These are phyloP conservation scores for Coemansia sp. DNA, from an alignment of 192 early-diverging fungal genomes.

Conservation along the genomic window DNA sequence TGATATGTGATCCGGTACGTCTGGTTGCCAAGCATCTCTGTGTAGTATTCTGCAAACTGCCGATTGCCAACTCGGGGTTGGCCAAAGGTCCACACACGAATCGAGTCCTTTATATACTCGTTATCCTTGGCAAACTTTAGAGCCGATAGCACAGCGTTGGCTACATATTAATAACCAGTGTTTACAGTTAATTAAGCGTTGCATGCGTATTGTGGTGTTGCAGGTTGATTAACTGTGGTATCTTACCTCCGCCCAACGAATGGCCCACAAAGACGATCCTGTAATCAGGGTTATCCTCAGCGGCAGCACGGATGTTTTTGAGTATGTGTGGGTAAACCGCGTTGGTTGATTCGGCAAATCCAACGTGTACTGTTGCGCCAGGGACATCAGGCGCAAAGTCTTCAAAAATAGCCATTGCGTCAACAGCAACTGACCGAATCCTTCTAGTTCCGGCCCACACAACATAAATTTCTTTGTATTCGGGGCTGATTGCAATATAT, in stretches of 20 bases:
- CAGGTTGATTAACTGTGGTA: background rate
- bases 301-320: slow-evolving; percentile 41
- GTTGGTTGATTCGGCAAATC: slow-evolving; percentile 40
- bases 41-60: slow-evolving; percentile 49
- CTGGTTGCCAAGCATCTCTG: slow-evolving; percentile 42
- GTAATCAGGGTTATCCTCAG: slow-evolving; percentile 28
- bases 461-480: slow-evolving; percentile 49
- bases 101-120: slow-evolving; percentile 23
- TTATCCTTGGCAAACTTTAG: slow-evolving; percentile 46
- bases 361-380: slow-evolving; percentile 36
- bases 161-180: slow-evolving; percentile 13
- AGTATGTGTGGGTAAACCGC: slow-evolving; percentile 38
- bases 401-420: slow-evolving; percentile 33
- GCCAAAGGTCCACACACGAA: slow-evolving; percentile 56
- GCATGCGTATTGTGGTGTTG: background rate
- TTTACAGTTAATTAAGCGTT: background rate
- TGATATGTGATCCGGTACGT: slow-evolving; percentile 49
- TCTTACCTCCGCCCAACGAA: slow-evolving; percentile 51
- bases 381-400: slow-evolving; percentile 30
- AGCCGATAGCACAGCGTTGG: slow-evolving; percentile 46
- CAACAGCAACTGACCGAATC: slow-evolving; percentile 36
- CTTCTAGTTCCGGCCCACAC: slow-evolving; percentile 49
- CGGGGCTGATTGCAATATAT: slow-evolving; percentile 34
- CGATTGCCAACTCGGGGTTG: slow-evolving; percentile 50
- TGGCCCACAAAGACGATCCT: slow-evolving; percentile 50